Evolutionary conservation across 176 grass and related monocot species (phyloP), one percentile per base, ranked within the genome.

Genomic region (Chrysopogon serrulatus): DNA sequence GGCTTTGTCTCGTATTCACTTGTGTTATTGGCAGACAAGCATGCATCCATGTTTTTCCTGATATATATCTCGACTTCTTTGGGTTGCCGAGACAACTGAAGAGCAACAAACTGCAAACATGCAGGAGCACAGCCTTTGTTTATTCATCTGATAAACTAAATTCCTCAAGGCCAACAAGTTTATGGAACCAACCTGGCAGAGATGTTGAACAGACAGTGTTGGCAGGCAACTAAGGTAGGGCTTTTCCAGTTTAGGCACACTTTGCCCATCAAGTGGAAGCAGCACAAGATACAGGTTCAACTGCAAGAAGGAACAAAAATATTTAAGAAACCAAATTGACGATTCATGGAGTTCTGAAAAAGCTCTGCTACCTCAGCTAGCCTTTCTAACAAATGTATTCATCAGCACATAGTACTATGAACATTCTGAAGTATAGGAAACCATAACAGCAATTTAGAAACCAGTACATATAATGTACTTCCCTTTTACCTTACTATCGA

Each of bases 241-340:
- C 45, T 73, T 87, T 37, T 91, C 83, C 85, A 95, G 54, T 78
- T 82, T 90, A 56, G 85, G 90, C 76, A 90, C 78, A 24, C 31
- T 84, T 84, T 90, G 79, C 40, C 83, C 85, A 86, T 90, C 85
- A 71, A 95, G 83, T 73, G 90, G 90, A 86, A 86, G 45, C 63
- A 90, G 83, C 49, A 56, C 78, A 59, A 95, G 78, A 70, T 88
- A 90, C 40, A 90, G 11, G 77, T 92, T 92, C 65, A 88, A 69
- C 93, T 95, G 66, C 77, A 93, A 78, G 72, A 83, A 39, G 81
- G 40, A 68, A 32, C 70, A 10, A 81, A 14, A 77, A 18, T 54
- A 78, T 32, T 81, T 28, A 90, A 28, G n/a, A 84, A 81, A 60
- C 9, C 80, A 47, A 43, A 57, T 35, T 8, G n/a, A 65, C 19